Evolutionary conservation across 768 basidiomycete species (phyloP).

Genomic region (Amanita brunnescens): DNA sequence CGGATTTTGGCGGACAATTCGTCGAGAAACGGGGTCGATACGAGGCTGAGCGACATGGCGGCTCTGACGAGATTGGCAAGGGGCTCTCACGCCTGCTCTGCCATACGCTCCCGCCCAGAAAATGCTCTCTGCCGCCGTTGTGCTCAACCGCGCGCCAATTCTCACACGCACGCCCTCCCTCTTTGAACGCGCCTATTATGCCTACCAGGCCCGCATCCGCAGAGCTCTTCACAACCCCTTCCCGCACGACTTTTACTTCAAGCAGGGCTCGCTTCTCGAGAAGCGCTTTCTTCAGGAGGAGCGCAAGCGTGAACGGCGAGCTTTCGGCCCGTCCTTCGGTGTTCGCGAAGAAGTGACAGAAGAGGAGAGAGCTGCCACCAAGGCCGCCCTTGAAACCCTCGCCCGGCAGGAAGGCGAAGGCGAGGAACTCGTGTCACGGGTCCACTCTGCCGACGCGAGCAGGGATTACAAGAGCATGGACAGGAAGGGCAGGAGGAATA

Average conservation of each 20-base stretch:
- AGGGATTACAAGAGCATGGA: conserved; percentile 70
- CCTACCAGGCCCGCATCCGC: conserved; percentile 76
- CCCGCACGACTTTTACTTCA: conserved; percentile 89
- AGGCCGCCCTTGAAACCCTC: conserved; percentile 50
- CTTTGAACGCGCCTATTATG: conserved; percentile 76
- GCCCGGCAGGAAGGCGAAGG: conserved; percentile 51
- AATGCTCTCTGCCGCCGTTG: conserved; percentile 46
- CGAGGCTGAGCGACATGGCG: conserved; percentile 65
- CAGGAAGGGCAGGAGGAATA: conserved; percentile 72
- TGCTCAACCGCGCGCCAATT: conserved; percentile 72
- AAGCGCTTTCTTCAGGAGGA: conserved; percentile 74
- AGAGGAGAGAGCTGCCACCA: conserved; percentile 41
- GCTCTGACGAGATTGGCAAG: not conserved
- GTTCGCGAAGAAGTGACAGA: conserved; percentile 34
- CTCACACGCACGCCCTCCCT: conserved; percentile 61
- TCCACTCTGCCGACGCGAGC: conserved; percentile 48
- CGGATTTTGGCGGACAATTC: conserved; percentile 83
- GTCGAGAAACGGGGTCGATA: conserved; percentile 78
- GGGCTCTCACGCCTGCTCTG: not conserved
- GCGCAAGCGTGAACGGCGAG: conserved; percentile 55
- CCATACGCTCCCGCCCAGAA: conserved; percentile 4
- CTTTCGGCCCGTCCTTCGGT: conserved; percentile 63
- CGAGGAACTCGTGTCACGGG: conserved; percentile 53
- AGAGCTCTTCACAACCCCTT: conserved; percentile 85
- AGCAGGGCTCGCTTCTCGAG: conserved; percentile 80